Conservation (phyloP, 73 alveolate species). For the Uronychia binucleata region DNA sequence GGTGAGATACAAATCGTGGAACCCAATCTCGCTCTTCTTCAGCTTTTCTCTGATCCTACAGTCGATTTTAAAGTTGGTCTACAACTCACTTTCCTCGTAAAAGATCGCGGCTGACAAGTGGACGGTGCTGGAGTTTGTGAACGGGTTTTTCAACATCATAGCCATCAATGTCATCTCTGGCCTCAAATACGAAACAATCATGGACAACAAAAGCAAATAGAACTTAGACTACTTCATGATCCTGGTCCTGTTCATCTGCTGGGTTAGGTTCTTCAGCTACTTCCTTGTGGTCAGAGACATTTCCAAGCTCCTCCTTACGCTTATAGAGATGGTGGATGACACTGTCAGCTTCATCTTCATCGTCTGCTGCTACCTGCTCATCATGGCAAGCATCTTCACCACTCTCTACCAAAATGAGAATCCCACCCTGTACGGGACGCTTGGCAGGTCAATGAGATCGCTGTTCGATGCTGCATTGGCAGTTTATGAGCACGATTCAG, state of each 20-base stretch:
- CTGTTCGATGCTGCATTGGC: background rate
- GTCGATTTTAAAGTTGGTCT: constrained; percentile 24
- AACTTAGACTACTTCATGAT: constrained; percentile 4
- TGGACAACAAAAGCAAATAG: background rate
- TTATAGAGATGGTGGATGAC: background rate
- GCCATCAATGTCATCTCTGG: background rate
- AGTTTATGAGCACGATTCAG: background rate
- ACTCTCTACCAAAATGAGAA: constrained; percentile 1
- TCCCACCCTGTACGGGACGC: background rate
- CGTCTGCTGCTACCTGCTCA: background rate
- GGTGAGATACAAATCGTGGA: constrained; percentile 28
- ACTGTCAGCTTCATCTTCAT: background rate
- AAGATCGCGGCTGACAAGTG: background rate
- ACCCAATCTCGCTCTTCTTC: constrained; percentile 40
- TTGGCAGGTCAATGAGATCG: background rate
- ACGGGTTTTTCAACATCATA: background rate
- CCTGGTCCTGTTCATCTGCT: background rate
- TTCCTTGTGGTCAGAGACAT: constrained; percentile 1
- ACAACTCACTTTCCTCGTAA: constrained; percentile 12
- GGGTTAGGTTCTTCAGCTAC: background rate
- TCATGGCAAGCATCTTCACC: constrained; percentile 5
- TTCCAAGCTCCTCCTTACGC: background rate
- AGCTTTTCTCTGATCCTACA: constrained; percentile 35
- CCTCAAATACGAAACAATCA: background rate
- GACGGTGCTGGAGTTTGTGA: background rate